Evolutionary conservation across 2,329 filamentous ascomycete species (phyloP), one percentile per base, ranked within the genome.

Genomic region (Hymenoscyphus repandus): DNA sequence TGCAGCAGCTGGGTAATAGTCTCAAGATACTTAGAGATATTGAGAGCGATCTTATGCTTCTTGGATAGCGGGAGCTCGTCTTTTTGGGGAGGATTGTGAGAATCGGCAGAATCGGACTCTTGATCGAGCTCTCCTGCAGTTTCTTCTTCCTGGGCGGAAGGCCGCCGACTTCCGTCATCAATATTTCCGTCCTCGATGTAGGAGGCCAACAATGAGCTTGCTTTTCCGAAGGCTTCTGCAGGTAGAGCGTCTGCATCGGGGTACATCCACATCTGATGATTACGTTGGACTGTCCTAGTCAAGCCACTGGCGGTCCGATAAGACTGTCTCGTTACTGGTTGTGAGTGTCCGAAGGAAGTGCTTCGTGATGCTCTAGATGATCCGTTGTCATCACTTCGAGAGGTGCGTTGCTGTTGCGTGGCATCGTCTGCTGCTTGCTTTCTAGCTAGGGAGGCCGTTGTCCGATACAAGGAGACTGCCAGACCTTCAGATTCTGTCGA

Each of bases 401-500:
- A 63, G 31, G 54, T 54, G 43, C 67, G 64, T 39, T 69, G 70
- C 44, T 66, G 65, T 34, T 62, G 58, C n/a, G 62, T 56, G 13
- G 72, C 72, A 32, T 77, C 72, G 30, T 65, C 64, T 13, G 54
- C 56, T 20, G 66, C 68, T 39, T 73, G 68, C 37, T 70, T 66
- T 51, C 69, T 66, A n/a, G 72, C 67, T 17, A 73, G 70, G 6
- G 75, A 74, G 43, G 79, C 77, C 22, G 73, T 63, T 5, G 78
- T 82, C 34, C 90, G 83, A 58, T 82, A 85, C 9, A 96, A 72
- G 6, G 85, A 77, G 13, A 82, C 77, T 27, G 90, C 88, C 20
- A 96, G 73, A 47, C 81, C 82, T 57, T 85, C 81, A 27, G 83
- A 86, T 64, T 95, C 89, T 1, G 85, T 81, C 30, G 81, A 78